A percentile compares a stretch with the other conserved stretches of the same genome.
These are phyloP conservation scores for Aurinia saxatilis DNA, from an alignment of 345 rosid species.

Conservation along the genomic window DNA sequence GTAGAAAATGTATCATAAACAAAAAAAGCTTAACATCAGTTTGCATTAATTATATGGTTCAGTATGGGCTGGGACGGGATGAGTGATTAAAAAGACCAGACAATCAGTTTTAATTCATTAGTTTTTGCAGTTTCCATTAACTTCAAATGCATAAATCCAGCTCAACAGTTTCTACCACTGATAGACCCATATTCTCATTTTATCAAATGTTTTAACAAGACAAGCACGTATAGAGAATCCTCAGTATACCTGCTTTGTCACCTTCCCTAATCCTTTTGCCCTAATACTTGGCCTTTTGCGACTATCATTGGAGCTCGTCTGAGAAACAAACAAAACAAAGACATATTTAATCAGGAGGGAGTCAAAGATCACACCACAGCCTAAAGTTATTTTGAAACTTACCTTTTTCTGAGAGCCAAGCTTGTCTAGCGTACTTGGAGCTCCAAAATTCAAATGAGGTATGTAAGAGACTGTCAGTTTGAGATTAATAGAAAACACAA, in stretches of 20 bases:
- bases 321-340: conserved; percentile 10
- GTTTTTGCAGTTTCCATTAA: neutral
- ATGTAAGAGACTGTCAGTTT: neutral
- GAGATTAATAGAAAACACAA: neutral
- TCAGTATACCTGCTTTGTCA: conserved; percentile 38
- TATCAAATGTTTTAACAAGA: conserved; percentile 8
- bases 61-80: neutral
- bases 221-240: neutral
- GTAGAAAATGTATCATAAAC: conserved; percentile 21
- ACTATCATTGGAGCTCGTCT: conserved; percentile 42
- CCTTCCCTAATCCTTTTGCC: conserved; percentile 37
- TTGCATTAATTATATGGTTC: neutral
- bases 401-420: conserved; percentile 46
- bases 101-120: neutral
- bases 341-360: conserved; percentile 12
- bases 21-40: neutral
- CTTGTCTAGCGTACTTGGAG: conserved; percentile 36
- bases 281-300: conserved; percentile 44
- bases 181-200: neutral
- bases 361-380: conserved; percentile 8
- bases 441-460: conserved; percentile 32
- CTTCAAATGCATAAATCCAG: neutral
- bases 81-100: neutral
- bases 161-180: neutral
- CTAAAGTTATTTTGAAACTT: conserved; percentile 11